A percentile compares a stretch with the other conserved stretches of the same genome.
phyloP scores from a whole-genome alignment of 495 filamentous ascomycete genomes.

The Lasiosphaeria miniovina region DNA sequence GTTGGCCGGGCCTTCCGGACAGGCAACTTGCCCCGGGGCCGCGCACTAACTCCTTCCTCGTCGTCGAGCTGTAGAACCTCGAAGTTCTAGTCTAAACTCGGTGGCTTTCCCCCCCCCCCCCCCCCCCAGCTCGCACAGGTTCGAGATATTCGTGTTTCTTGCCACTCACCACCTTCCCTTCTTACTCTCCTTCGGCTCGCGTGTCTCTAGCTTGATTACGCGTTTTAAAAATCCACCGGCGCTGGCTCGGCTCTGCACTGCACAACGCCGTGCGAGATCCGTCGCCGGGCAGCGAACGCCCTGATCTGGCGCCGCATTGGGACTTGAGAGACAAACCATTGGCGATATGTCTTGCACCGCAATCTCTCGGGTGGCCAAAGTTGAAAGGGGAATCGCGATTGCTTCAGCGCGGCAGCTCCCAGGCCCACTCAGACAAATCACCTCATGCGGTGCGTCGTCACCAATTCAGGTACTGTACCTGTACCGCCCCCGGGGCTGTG shows the following conservation, averaged over 20 bases:
- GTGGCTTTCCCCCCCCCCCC: background rate
- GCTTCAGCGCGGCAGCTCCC: background rate
- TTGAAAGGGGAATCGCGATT: background rate
- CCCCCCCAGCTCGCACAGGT: background rate
- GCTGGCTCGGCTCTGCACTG: background rate
- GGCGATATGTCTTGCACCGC: conserved; percentile 14
- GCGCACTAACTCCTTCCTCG: too few relatives aligned
- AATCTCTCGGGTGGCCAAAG: conserved; percentile 5
- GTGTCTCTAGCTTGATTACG: background rate
- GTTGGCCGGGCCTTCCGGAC: too few relatives aligned
- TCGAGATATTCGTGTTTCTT: conserved; percentile 2
- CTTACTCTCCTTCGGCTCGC: background rate
- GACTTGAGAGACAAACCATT: conserved; percentile 1
- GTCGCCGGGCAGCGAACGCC: background rate
- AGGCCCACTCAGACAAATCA: background rate
- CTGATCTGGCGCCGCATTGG: background rate
- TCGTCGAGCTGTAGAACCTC: too few relatives aligned
- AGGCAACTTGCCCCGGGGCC: too few relatives aligned
- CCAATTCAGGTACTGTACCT: background rate
- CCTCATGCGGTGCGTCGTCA: background rate
- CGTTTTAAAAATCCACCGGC: background rate
- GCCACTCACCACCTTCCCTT: background rate
- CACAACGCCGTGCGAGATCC: background rate
- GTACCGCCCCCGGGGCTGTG: too few relatives aligned
- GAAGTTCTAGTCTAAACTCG: too few relatives aligned